A percentile compares a stretch with the other conserved stretches of the same genome.
phyloP scores from a whole-genome alignment of 371 early-diverging fungal species.

The Rhizopus stolonifer region DNA sequence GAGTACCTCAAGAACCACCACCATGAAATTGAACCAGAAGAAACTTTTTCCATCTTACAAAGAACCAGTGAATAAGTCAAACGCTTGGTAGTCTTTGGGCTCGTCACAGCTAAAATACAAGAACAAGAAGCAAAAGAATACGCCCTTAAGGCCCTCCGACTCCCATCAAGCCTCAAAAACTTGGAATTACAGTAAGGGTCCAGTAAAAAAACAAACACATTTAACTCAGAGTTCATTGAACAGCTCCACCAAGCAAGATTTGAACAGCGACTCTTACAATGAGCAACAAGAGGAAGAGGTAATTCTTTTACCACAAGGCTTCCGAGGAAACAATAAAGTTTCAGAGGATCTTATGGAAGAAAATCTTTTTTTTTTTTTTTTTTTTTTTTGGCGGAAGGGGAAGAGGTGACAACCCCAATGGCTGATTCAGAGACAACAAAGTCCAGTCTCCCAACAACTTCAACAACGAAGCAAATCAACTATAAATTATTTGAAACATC shows the following conservation, averaged over 20 bases:
- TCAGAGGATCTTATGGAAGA: background rate
- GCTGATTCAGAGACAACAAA: too few relatives aligned
- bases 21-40: too few relatives aligned
- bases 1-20: background rate
- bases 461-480: background rate
- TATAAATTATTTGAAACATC: background rate
- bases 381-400: too few relatives aligned
- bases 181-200: too few relatives aligned
- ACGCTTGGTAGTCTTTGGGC: background rate
- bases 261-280: background rate
- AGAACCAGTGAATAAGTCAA: background rate
- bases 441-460: background rate
- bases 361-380: too few relatives aligned
- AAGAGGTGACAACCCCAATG: too few relatives aligned
- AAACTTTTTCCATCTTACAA: too few relatives aligned
- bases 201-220: too few relatives aligned
- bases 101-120: background rate
- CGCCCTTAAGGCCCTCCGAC: too few relatives aligned
- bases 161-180: too few relatives aligned
- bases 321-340: background rate
- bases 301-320: background rate
- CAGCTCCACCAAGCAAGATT: too few relatives aligned
- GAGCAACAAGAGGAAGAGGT: background rate
- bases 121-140: slow-evolving; percentile 1
- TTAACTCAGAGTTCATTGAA: too few relatives aligned